Base-by-base conservation (phyloP, 1,284 basidiomycete species). In the Leucoagaricus sp. region DNA sequence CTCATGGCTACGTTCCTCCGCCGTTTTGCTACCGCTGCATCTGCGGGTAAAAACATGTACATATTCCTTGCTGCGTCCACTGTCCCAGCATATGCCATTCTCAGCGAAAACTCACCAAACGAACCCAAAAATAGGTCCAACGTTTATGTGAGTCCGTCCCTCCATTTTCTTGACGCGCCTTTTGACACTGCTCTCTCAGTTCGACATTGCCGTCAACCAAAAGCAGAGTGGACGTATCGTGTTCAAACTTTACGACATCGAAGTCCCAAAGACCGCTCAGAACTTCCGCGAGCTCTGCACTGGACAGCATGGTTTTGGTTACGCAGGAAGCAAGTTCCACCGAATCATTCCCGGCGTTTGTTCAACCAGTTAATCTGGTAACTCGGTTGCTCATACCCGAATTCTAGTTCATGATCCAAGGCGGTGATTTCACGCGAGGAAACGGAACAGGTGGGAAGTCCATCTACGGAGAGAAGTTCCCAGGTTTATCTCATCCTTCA, bases 371-470 rank as follows among this genome's bases (percentile, higher is more conserved):
- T 7, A 9, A 13, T 42, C 4, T 52, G 7, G 26, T 10, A 4
- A 38, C 50, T 21, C 23, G 13, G 7, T 12, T 12, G 17, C 23
- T 42, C 19, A 48, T 4, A 0, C 15, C 31, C n/a, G 46, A 23
- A 15, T 9, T 23, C 2, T 61, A 88, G 84, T 94, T 94, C 76
- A 94, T 94, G 93, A 71, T 93, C 51, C 92, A 94, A 70, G 89
- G 89, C 15, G 89, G 89, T 45, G 89, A 91, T 73, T 89, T 91
- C 69, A 89, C 86, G 19, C 69, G 69, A 8, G 74, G 78, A 42
- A 86, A 97, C 67, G 95, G 87, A 15, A 95, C 94, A 0, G 96
- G 96, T 42, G 93, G 93, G 33, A 86, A 88, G 67, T 93, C 88
- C 15, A 97, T 98, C 67, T 98, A 96, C 62, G 96, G 96, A 15